Evolutionary conservation across 2,329 filamentous ascomycete species (phyloP).

Genomic region (Arthrinium puccinioides): DNA sequence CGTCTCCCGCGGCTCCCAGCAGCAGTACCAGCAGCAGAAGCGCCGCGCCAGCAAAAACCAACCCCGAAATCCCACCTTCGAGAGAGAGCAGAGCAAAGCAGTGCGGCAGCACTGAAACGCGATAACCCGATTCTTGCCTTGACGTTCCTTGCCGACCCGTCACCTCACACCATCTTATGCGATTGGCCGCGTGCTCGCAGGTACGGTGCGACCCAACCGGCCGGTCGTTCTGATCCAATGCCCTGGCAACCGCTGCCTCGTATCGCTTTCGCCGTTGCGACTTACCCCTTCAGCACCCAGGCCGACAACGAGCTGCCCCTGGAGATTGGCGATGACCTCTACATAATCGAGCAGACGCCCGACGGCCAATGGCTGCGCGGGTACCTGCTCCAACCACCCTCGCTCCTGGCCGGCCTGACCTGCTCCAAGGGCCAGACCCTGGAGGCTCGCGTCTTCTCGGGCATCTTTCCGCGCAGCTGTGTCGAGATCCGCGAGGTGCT

Average conservation of each 20-base stretch:
- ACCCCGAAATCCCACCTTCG: too few relatives aligned
- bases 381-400: conserved; percentile 91
- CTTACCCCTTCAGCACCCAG: conserved; percentile 83
- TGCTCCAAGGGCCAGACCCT: conserved; percentile 87
- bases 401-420: conserved; percentile 83
- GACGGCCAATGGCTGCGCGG: conserved; percentile 91
- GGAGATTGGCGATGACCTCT: conserved; percentile 96
- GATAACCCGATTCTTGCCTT: too few relatives aligned
- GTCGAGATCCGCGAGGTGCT: conserved; percentile 92
- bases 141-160: neutral
- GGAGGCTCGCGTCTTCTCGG: conserved; percentile 95
- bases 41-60: too few relatives aligned
- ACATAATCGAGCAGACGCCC: conserved; percentile 95
- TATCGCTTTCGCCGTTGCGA: conserved; percentile 96
- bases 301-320: conserved; percentile 87
- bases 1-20: too few relatives aligned
- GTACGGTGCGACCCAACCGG: conserved; percentile 1
- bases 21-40: too few relatives aligned
- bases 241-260: conserved; percentile 95
- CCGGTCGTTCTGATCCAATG: conserved; percentile 46
- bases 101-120: too few relatives aligned
- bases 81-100: too few relatives aligned
- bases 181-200: conserved; percentile 2
- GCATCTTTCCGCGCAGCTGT: conserved; percentile 91
- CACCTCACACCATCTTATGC: conserved; percentile 1